Conservation (phyloP, 345 rosid genomes). For the Aquilaria yunnanensis region DNA sequence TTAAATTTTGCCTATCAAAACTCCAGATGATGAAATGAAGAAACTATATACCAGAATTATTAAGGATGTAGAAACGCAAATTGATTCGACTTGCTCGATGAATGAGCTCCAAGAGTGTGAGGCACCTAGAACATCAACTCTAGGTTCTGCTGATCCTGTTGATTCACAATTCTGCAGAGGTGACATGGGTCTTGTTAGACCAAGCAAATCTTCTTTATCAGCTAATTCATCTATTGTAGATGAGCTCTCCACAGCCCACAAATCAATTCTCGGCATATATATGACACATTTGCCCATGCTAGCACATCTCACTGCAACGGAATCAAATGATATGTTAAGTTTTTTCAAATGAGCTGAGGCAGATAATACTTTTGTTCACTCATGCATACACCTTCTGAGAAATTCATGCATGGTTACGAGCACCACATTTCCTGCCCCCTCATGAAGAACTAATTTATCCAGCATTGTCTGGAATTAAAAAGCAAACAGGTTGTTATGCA, state of each 20-base stretch:
- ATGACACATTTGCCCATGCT: slow-evolving; percentile 52
- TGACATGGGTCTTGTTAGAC: slow-evolving; percentile 17
- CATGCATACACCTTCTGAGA: background rate
- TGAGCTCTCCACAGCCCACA: slow-evolving; percentile 76
- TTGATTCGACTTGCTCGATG: slow-evolving; percentile 79
- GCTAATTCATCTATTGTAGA: slow-evolving; percentile 12
- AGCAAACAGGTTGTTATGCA: too few relatives aligned
- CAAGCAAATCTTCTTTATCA: slow-evolving; percentile 23
- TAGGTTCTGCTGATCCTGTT: slow-evolving; percentile 21
- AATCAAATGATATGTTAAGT: slow-evolving; percentile 20
- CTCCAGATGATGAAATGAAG: background rate
- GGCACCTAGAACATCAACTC: slow-evolving; percentile 24
- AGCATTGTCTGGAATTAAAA: too few relatives aligned
- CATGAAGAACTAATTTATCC: too few relatives aligned
- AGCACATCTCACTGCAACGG: slow-evolving; percentile 79
- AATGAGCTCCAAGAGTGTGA: slow-evolving; percentile 85
- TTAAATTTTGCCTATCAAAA: too few relatives aligned
- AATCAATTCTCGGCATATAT: slow-evolving; percentile 92
- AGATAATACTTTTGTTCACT: background rate
- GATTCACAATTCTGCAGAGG: slow-evolving; percentile 19
- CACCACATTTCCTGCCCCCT: too few relatives aligned
- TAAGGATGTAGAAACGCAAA: slow-evolving; percentile 68
- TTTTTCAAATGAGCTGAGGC: background rate
- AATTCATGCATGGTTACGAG: background rate
- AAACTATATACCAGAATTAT: slow-evolving; percentile 64